Evolutionary conservation across 164 flowering plant genomes (phyloP).

Genomic region (Pachysandra terminalis): DNA sequence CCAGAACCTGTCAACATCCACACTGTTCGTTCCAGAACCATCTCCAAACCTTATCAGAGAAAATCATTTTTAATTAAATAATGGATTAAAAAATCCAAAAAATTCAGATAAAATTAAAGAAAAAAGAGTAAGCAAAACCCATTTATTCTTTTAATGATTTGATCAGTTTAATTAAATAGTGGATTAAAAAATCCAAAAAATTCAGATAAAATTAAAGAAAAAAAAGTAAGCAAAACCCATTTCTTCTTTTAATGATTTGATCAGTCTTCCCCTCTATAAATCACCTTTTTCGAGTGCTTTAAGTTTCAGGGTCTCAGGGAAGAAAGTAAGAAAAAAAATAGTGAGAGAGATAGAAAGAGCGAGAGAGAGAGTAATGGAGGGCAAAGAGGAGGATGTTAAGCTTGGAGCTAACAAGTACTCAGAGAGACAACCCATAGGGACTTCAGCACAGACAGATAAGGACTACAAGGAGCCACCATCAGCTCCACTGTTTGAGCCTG

Average conservation of each 20-base stretch:
- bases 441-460: conserved; percentile 54
- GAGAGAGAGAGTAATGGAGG: no score
- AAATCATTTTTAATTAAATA: no score
- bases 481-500: conserved; percentile 54
- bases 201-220: no score
- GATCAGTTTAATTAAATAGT: no score
- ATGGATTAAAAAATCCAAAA: no score
- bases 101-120: no score
- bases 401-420: conserved; percentile 60
- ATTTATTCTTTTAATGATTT: no score
- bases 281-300: neutral
- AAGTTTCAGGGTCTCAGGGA: neutral
- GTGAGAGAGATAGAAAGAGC: conserved; percentile 14
- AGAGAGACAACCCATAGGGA: conserved; percentile 60
- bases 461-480: conserved; percentile 65
- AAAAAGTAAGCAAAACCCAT: no score
- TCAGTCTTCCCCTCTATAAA: neutral
- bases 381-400: conserved; percentile 54
- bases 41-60: no score
- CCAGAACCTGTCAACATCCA: conserved; percentile 10
- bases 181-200: no score
- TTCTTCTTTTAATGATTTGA: no score
- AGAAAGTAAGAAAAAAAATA: neutral
- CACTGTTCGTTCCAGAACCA: conserved; percentile 11
- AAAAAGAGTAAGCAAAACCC: no score